A percentile compares a stretch with the other conserved stretches of the same genome.
These are phyloP conservation scores for Stentor roeselii DNA, from an alignment of 73 alveolate genomes.

Conservation along the genomic window DNA sequence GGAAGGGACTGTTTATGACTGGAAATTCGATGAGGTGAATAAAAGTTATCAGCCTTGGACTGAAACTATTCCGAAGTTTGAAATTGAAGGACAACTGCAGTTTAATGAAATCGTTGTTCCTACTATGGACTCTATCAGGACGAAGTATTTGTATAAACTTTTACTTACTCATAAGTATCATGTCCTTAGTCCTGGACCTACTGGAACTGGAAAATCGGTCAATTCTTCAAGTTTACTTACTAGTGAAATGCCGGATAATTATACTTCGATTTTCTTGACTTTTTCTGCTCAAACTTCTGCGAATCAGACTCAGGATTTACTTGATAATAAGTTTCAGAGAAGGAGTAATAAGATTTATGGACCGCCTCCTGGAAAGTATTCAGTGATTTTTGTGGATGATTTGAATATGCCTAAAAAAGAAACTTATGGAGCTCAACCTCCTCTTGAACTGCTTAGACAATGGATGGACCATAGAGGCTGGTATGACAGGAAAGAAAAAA, in stretches of 20 bases:
- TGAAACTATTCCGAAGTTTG: constrained; percentile 75
- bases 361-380: constrained; percentile 98
- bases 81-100: constrained; percentile 78
- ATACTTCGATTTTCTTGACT: constrained; percentile 82
- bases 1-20: constrained; percentile 77
- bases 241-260: constrained; percentile 95
- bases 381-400: constrained; percentile 99
- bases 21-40: constrained; percentile 64
- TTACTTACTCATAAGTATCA: constrained; percentile 90
- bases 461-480: constrained; percentile 99
- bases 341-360: constrained; percentile 97
- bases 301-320: constrained; percentile 92
- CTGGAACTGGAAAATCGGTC: constrained; percentile 99
- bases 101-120: constrained; percentile 99
- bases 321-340: constrained; percentile 94
- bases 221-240: constrained; percentile 92
- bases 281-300: constrained; percentile 99
- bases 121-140: constrained; percentile 98
- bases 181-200: constrained; percentile 98
- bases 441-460: constrained; percentile 98
- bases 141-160: constrained; percentile 82
- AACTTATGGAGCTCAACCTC: constrained; percentile 99
- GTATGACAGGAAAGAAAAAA: constrained; percentile 96
- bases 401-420: constrained; percentile 99
- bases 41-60: constrained; percentile 87